These are phyloP conservation scores for Candida pini DNA, from an alignment of 805 yeast species.

Conservation along the genomic window DNA sequence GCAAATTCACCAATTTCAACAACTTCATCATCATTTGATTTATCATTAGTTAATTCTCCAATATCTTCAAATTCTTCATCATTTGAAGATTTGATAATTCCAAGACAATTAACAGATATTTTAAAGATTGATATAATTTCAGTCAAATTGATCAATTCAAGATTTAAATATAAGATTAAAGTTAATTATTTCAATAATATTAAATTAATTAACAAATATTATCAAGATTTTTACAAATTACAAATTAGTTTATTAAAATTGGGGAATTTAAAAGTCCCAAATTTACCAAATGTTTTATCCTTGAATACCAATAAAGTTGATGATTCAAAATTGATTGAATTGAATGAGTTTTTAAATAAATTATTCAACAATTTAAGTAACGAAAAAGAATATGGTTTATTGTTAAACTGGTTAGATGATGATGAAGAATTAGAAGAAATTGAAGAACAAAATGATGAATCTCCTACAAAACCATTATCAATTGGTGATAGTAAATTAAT, in stretches of 20 bases:
- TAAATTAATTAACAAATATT: constrained; percentile 37
- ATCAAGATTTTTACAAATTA: constrained; percentile 45
- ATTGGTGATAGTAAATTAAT: too few relatives aligned
- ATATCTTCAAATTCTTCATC: not conserved
- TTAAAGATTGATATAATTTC: constrained; percentile 33
- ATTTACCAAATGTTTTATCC: constrained; percentile 44
- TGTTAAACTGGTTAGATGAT: too few relatives aligned
- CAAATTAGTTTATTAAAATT: constrained; percentile 31
- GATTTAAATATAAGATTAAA: constrained; percentile 44
- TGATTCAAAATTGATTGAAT: constrained; percentile 33
- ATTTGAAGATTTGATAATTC: constrained; percentile 2
- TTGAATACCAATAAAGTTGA: constrained; percentile 24
- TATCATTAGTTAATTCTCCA: not conserved
- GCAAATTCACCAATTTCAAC: not conserved
- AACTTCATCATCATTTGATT: not conserved
- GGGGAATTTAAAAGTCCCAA: constrained; percentile 24
- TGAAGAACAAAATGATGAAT: too few relatives aligned
- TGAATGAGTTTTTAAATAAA: constrained; percentile 35
- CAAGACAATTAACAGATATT: constrained; percentile 4
- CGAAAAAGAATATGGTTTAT: not conserved
- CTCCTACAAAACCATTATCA: too few relatives aligned
- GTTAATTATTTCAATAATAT: constrained; percentile 8
- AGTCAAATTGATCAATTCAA: constrained; percentile 34
- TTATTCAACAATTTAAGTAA: constrained; percentile 10
- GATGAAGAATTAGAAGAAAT: too few relatives aligned